Evolutionary conservation across 768 basidiomycete genomes (phyloP).

Genomic region (Mycena vulgaris): DNA sequence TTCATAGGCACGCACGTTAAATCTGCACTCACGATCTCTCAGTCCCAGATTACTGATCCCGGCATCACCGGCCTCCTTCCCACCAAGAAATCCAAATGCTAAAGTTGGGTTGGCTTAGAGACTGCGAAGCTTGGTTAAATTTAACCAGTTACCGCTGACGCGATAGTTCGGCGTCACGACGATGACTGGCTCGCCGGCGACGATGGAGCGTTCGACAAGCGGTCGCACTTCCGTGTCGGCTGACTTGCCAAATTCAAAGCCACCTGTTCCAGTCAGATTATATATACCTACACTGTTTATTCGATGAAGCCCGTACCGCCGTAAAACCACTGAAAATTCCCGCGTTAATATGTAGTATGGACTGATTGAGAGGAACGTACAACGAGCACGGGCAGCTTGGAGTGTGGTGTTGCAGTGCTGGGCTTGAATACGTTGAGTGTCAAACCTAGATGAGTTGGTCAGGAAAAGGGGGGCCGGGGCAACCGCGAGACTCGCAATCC

Average conservation of each 20-base stretch:
- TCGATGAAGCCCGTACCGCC: not conserved
- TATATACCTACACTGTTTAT: not conserved
- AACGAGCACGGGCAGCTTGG: no score
- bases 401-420: no score
- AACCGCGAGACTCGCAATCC: constrained; percentile 10
- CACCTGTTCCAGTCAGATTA: constrained; percentile 11
- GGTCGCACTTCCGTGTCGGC: not conserved
- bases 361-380: not conserved
- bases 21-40: constrained; percentile 59
- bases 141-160: not conserved
- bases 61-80: constrained; percentile 55
- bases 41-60: constrained; percentile 66
- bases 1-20: not conserved
- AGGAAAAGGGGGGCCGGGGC: not conserved
- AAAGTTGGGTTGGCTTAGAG: no score
- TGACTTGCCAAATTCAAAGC: no score
- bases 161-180: constrained; percentile 9
- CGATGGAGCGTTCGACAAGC: not conserved
- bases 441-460: not conserved
- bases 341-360: not conserved
- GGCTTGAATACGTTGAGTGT: no score
- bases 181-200: not conserved
- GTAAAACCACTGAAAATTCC: constrained; percentile 16
- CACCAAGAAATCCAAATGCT: constrained; percentile 60
- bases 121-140: not conserved